Evolutionary conservation across 192 early-diverging fungal species (phyloP).

Genomic region (Coemansia sp.): DNA sequence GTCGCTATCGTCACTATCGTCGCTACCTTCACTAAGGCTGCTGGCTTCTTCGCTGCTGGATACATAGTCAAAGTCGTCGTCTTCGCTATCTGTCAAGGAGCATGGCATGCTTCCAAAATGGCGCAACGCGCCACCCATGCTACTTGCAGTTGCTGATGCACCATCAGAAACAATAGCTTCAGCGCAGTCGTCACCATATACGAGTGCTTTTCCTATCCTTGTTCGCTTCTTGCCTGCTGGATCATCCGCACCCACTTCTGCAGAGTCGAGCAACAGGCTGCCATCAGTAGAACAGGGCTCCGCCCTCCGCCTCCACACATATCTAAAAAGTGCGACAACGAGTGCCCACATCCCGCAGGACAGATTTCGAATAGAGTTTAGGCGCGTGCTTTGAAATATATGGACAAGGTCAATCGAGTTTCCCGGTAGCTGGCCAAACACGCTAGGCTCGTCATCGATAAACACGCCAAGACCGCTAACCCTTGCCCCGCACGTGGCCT

Average conservation of each 20-base stretch:
- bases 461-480: conserved; percentile 23
- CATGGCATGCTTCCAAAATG: not conserved
- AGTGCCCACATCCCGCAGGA: conserved; percentile 42
- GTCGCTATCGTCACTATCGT: conserved; percentile 21
- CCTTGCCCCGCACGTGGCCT: not conserved
- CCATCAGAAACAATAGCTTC: not conserved
- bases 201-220: not conserved
- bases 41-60: conserved; percentile 18
- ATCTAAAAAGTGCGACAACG: conserved; percentile 23
- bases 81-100: conserved; percentile 2
- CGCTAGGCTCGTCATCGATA: conserved; percentile 41
- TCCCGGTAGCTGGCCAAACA: not conserved
- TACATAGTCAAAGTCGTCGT: conserved; percentile 36
- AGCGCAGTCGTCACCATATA: not conserved
- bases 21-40: conserved; percentile 14
- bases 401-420: conserved; percentile 17
- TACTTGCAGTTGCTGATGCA: not conserved
- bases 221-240: not conserved
- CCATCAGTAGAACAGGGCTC: not conserved
- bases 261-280: not conserved
- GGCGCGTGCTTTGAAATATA: conserved; percentile 30
- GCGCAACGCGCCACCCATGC: not conserved
- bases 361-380: conserved; percentile 26
- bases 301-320: conserved; percentile 17
- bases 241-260: not conserved